phyloP scores from a whole-genome alignment of 768 basidiomycete genomes.

The Cyclocybe cylindracea region DNA sequence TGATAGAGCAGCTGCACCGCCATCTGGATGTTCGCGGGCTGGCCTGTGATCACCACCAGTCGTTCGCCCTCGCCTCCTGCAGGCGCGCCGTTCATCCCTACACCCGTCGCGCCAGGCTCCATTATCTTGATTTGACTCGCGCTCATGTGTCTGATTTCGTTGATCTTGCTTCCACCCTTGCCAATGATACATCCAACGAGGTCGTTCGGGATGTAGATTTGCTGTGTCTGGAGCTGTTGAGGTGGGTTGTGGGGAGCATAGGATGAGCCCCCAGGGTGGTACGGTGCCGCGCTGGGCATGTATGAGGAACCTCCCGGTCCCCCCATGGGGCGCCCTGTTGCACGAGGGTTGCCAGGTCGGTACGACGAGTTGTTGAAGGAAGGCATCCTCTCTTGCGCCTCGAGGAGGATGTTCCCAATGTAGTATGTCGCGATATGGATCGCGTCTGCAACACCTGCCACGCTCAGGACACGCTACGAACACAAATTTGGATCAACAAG shows the following conservation, averaged over 20 bases:
- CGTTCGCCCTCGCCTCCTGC: constrained; percentile 85
- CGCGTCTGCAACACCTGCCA: constrained; percentile 97
- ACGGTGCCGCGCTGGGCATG: constrained; percentile 51
- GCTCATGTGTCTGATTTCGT: constrained; percentile 95
- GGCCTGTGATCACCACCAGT: constrained; percentile 96
- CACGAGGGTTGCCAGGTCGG: constrained; percentile 65
- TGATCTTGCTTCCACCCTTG: constrained; percentile 98
- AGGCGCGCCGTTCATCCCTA: constrained; percentile 68
- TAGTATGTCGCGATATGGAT: constrained; percentile 99
- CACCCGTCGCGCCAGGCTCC: constrained; percentile 86
- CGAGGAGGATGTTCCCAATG: constrained; percentile 96
- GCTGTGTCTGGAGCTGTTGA: constrained; percentile 88
- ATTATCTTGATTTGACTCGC: constrained; percentile 98
- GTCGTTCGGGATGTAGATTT: constrained; percentile 98
- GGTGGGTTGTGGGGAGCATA: constrained; percentile 54
- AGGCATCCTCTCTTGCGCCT: constrained; percentile 85
- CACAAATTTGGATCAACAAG: constrained; percentile 12
- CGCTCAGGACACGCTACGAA: constrained; percentile 89
- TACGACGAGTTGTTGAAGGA: constrained; percentile 64
- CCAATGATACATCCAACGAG: constrained; percentile 98
- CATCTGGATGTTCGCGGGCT: constrained; percentile 92
- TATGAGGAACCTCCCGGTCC: constrained; percentile 57
- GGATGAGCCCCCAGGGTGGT: constrained; percentile 40
- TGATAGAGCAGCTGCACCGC: constrained; percentile 91
- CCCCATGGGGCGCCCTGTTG: constrained; percentile 26